Percentiles rank a stretch among this genome's conserved stretches.
Conservation (phyloP, 1,284 basidiomycete species). For the Ustilago shanxiensis region DNA sequence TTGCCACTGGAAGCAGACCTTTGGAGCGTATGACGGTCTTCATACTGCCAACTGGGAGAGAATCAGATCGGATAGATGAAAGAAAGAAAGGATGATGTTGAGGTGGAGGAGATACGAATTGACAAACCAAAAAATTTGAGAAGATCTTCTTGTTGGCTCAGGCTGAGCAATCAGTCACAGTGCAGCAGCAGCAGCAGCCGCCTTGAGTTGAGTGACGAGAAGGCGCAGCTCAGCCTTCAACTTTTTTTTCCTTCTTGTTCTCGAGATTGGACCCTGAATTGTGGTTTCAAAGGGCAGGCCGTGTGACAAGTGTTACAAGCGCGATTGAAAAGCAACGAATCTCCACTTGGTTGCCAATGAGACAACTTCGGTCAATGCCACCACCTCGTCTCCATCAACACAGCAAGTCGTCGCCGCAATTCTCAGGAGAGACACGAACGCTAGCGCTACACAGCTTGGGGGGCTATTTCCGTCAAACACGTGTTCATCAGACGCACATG, state of each 20-base stretch:
- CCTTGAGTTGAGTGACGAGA: background rate
- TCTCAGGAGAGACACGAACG: background rate
- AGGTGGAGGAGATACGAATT: conserved; percentile 27
- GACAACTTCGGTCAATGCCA: background rate
- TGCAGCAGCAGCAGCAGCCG: no score
- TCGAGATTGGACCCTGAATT: conserved; percentile 17
- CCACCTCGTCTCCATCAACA: background rate
- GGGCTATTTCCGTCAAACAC: background rate
- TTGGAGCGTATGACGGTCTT: conserved; percentile 20
- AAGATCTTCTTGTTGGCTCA: conserved; percentile 3
- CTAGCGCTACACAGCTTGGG: background rate
- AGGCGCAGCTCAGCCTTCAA: background rate
- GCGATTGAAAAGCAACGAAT: conserved; percentile 13
- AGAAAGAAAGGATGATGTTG: background rate
- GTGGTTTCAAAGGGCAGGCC: background rate
- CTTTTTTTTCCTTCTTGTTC: background rate
- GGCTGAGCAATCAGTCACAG: background rate
- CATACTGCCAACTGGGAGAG: conserved; percentile 11
- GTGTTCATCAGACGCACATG: background rate
- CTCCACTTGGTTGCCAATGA: background rate
- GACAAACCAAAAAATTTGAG: no score
- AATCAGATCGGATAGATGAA: background rate
- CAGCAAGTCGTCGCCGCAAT: background rate
- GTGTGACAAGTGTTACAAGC: background rate
- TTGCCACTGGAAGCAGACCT: background rate